Conservation (phyloP, 805 yeast species). For the Starmera dryadoides region DNA sequence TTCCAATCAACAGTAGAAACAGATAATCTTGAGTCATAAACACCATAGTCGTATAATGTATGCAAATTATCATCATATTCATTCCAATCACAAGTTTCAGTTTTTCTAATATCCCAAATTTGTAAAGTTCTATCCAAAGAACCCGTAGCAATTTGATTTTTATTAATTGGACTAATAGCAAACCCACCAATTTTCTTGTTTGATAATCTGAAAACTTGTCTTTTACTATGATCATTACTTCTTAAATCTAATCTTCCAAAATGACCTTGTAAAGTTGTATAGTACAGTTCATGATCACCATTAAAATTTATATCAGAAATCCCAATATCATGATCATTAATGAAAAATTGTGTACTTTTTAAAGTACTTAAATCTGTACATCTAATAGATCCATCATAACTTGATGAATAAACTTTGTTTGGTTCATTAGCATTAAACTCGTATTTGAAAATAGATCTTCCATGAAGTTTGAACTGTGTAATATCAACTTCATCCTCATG, state of each 20-base stretch:
- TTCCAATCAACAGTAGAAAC: constrained; percentile 76
- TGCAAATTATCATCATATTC: constrained; percentile 38
- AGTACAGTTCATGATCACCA: constrained; percentile 51
- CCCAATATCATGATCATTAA: constrained; percentile 52
- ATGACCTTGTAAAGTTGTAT: constrained; percentile 76
- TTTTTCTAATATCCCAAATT: constrained; percentile 77
- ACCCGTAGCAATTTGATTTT: constrained; percentile 72
- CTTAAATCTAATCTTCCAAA: constrained; percentile 72
- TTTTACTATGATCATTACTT: constrained; percentile 27
- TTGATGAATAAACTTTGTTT: constrained; percentile 54
- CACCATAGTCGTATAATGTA: constrained; percentile 35
- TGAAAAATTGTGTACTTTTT: constrained; percentile 53
- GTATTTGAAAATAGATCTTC: constrained; percentile 63
- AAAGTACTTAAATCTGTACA: constrained; percentile 57
- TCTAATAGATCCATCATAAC: constrained; percentile 87
- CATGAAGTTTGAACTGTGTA: constrained; percentile 65
- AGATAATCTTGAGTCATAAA: constrained; percentile 69
- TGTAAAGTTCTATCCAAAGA: constrained; percentile 81
- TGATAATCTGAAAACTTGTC: constrained; percentile 43
- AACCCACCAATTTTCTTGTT: constrained; percentile 94
- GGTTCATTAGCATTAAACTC: constrained; percentile 43
- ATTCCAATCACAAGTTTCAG: constrained; percentile 45
- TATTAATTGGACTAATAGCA: constrained; percentile 60
- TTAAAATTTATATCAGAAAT: constrained; percentile 67
- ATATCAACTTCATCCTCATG: constrained; percentile 40